phyloP scores from a whole-genome alignment of 1,284 basidiomycete species.

The Ceratobasidium sp. region DNA sequence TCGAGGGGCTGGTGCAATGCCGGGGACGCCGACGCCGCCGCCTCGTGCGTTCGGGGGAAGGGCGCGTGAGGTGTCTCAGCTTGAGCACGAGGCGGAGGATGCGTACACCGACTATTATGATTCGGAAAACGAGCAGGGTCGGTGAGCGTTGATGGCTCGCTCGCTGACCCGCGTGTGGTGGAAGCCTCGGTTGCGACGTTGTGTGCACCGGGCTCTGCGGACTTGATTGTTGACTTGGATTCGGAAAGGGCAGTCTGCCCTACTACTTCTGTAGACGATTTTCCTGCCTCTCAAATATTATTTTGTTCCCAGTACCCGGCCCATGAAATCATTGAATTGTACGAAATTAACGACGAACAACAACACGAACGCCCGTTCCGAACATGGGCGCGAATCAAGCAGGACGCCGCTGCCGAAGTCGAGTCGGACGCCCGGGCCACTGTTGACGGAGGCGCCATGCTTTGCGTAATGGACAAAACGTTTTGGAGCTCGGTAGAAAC shows the following conservation, averaged over 20 bases:
- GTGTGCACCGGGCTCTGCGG: neutral
- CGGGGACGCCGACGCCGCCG: neutral
- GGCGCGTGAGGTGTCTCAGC: too few species aligned
- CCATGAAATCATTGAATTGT: neutral
- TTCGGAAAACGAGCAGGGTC: slow-evolving; percentile 29
- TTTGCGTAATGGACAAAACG: slow-evolving; percentile 17
- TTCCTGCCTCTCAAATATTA: neutral
- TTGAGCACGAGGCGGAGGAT: neutral
- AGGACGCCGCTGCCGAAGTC: too few species aligned
- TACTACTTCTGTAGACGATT: neutral
- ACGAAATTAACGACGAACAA: slow-evolving; percentile 1
- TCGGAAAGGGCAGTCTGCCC: slow-evolving; percentile 16
- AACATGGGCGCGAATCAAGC: neutral
- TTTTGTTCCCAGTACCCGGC: slow-evolving; percentile 1
- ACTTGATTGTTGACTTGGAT: neutral
- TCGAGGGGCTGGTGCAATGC: neutral
- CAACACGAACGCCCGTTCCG: neutral
- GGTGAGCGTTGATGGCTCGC: slow-evolving; percentile 2
- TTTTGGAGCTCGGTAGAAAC: neutral
- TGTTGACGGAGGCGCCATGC: slow-evolving; percentile 17
- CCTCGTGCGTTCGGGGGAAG: neutral
- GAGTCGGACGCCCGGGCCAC: neutral
- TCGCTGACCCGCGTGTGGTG: neutral
- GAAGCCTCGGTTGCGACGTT: neutral
- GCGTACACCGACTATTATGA: slow-evolving; percentile 9